These are phyloP conservation scores for Dioscorea dumetorum DNA, from an alignment of 106 monocot species.

Conservation along the genomic window DNA sequence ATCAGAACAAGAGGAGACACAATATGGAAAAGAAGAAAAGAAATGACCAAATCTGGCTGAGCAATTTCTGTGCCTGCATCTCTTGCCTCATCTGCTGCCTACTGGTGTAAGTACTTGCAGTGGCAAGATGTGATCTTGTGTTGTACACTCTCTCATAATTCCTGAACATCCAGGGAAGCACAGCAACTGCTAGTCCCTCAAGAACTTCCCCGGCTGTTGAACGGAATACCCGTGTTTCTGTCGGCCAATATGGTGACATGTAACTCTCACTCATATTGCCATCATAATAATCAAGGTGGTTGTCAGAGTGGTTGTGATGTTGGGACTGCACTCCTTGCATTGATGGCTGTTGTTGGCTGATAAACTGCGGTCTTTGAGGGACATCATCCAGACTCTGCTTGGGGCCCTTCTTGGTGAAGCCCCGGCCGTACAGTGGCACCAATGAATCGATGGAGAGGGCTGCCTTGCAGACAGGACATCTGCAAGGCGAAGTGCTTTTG, in stretches of 20 bases:
- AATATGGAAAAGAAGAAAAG: slow-evolving; percentile 11
- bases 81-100: slow-evolving; percentile 14
- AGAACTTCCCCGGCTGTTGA: slow-evolving; percentile 8
- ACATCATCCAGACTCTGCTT: slow-evolving; percentile 1
- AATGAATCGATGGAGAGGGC: slow-evolving; percentile 19
- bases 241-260: not conserved
- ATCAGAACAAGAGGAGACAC: slow-evolving; percentile 29
- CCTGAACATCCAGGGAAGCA: slow-evolving; percentile 18
- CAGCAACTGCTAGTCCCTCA: slow-evolving; percentile 11
- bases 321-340: not conserved
- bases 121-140: not conserved
- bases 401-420: not conserved
- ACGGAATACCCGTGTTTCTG: not conserved
- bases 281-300: not conserved
- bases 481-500: not conserved
- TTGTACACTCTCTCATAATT: not conserved
- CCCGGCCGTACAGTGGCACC: slow-evolving; percentile 38
- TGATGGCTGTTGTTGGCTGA: not conserved
- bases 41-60: slow-evolving; percentile 27
- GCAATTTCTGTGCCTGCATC: slow-evolving; percentile 10
- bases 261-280: too few species aligned
- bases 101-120: not conserved
- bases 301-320: not conserved
- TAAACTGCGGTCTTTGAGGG: slow-evolving; percentile 7
- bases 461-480: slow-evolving; percentile 29